Conservation (phyloP, 768 basidiomycete genomes). For the Lactarius psammicola region DNA sequence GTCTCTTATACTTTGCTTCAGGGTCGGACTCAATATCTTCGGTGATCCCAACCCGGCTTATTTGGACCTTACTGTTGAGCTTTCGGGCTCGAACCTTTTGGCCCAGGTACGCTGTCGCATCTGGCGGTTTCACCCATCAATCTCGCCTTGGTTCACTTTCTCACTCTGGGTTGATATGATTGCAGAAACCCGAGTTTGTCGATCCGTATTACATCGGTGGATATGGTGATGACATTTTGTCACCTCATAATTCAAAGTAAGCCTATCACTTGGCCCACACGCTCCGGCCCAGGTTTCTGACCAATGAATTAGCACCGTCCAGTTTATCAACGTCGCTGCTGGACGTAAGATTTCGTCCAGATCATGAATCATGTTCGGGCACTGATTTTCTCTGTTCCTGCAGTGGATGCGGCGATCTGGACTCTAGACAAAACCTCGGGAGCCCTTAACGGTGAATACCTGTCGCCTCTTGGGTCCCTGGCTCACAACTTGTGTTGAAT, state of each 20-base stretch:
- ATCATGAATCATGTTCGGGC: not conserved
- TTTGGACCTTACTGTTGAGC: not conserved
- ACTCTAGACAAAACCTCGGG: not conserved
- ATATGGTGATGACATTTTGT: not conserved
- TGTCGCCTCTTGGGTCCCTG: not conserved
- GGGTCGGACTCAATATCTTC: not conserved
- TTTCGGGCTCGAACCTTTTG: not conserved
- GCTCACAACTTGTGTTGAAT: not conserved
- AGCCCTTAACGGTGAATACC: not conserved
- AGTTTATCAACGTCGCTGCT: not conserved
- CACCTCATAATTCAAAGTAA: not conserved
- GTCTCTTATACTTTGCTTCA: not conserved
- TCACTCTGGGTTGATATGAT: not conserved
- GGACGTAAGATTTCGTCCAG: not conserved
- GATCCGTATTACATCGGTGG: conserved; percentile 1
- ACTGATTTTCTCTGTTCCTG: not conserved
- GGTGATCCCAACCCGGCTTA: not conserved
- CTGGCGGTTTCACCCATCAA: not conserved
- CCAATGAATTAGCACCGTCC: not conserved
- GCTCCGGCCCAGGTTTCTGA: not conserved
- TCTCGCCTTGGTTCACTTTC: not conserved
- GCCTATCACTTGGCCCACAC: not conserved
- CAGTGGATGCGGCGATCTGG: not conserved
- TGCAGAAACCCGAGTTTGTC: not conserved
- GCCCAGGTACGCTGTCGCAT: not conserved